Evolutionary conservation across 164 flowering plant genomes (phyloP).

Genomic region (Nelumbo lutea): DNA sequence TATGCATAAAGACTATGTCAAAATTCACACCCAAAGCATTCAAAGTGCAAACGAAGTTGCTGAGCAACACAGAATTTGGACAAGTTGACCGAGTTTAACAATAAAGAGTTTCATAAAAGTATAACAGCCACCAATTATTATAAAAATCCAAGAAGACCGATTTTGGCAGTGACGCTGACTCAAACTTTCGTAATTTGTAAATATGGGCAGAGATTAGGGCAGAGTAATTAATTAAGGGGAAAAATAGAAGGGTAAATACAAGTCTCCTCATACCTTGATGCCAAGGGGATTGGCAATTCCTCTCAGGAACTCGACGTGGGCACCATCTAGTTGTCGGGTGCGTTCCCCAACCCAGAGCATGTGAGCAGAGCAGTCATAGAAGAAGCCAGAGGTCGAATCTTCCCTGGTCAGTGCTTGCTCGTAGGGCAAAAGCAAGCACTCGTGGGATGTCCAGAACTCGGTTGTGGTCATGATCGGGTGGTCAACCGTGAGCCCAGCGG

Average conservation of each 20-base stretch:
- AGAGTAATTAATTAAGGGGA: not conserved
- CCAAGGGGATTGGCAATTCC: constrained; percentile 1
- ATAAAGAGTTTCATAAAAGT: not conserved
- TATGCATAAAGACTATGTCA: not conserved
- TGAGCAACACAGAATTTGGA: not conserved
- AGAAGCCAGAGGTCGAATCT: not conserved
- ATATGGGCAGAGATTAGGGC: no score
- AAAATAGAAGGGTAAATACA: not conserved
- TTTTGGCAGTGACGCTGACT: no score
- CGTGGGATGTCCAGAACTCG: constrained; percentile 1
- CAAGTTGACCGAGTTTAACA: not conserved
- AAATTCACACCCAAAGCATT: no score
- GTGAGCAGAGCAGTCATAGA: constrained; percentile 2
- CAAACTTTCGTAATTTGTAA: no score
- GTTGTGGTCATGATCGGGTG: not conserved
- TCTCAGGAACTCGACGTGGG: not conserved
- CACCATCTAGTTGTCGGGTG: not conserved
- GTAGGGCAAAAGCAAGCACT: not conserved
- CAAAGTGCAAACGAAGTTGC: not conserved
- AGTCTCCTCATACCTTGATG: not conserved
- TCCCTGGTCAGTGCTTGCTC: constrained; percentile 1
- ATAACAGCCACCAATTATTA: no score
- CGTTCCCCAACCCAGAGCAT: constrained; percentile 1
- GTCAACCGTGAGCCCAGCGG: not conserved
- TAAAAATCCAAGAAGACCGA: no score